Evolutionary conservation across 768 basidiomycete species (phyloP).

Genomic region (Pleurotus citrinopileatus): DNA sequence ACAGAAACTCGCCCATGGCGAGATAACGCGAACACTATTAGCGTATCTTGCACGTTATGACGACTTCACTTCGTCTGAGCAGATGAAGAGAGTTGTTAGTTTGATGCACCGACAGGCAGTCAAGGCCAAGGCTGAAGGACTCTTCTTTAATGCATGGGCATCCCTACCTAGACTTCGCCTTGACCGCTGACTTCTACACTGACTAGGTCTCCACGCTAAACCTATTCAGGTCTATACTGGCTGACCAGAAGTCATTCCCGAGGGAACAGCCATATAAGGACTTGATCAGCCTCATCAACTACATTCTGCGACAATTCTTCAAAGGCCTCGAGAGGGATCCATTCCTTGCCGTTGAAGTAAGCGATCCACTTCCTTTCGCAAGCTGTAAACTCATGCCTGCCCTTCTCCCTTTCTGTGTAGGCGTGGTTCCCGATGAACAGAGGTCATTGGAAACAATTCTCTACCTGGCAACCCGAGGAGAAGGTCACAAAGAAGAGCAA

Average conservation of each 20-base stretch:
- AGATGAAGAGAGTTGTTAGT: constrained; percentile 87
- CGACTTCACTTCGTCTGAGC: constrained; percentile 74
- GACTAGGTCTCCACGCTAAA: constrained; percentile 84
- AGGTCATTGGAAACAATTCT: constrained; percentile 82
- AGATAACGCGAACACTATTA: constrained; percentile 82
- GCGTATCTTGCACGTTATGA: constrained; percentile 81
- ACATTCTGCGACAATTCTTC: constrained; percentile 90
- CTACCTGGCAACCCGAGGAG: constrained; percentile 67
- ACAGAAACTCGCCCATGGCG: constrained; percentile 88
- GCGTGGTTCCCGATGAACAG: constrained; percentile 90
- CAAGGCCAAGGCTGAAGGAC: constrained; percentile 86
- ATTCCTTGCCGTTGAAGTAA: constrained; percentile 86
- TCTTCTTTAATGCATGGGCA: constrained; percentile 88
- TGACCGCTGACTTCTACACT: constrained; percentile 16
- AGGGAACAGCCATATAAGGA: constrained; percentile 80
- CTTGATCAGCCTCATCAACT: constrained; percentile 80
- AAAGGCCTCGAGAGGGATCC: constrained; percentile 82
- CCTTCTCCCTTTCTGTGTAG: constrained; percentile 32
- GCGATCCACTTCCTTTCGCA: constrained; percentile 10
- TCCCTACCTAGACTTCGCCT: constrained; percentile 3
- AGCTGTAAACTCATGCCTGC: constrained; percentile 7
- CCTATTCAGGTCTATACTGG: constrained; percentile 85
- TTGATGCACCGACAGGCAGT: constrained; percentile 91
- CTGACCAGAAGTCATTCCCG: constrained; percentile 77
- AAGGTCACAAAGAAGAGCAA: constrained; percentile 31